A percentile compares a stretch with the other conserved stretches of the same genome.
Conservation (phyloP, 2,329 filamentous ascomycete species). For the Hirsutella rhossiliensis region DNA sequence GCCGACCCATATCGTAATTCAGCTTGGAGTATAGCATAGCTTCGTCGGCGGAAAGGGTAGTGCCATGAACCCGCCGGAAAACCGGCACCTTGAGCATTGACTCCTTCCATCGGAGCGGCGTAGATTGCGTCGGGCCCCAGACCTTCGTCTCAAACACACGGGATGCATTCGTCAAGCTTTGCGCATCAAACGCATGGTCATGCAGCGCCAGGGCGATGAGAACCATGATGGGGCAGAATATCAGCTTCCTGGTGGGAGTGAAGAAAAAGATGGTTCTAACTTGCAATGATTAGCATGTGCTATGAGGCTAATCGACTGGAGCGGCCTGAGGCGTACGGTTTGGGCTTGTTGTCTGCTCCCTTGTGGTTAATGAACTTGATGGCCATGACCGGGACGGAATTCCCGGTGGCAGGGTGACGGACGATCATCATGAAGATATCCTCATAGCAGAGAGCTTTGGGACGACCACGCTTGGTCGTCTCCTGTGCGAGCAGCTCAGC, state of each 20-base stretch:
- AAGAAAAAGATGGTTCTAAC: not conserved
- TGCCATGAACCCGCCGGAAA: too few relatives aligned
- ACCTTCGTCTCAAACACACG: too few relatives aligned
- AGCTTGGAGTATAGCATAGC: not conserved
- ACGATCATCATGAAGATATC: not conserved
- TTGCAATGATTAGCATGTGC: not conserved
- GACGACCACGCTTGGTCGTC: not conserved
- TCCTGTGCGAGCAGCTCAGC: not conserved
- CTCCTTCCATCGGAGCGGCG: too few relatives aligned
- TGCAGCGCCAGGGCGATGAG: not conserved
- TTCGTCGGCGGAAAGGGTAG: too few relatives aligned
- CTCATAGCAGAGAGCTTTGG: not conserved
- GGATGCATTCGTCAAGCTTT: too few relatives aligned
- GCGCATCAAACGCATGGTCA: too few relatives aligned
- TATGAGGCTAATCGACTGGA: not conserved
- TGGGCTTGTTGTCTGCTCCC: not conserved
- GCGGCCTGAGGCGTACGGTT: not conserved
- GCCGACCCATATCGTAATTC: not conserved
- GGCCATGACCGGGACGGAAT: not conserved
- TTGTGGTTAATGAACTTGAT: not conserved
- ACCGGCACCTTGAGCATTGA: too few relatives aligned
- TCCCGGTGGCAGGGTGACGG: not conserved
- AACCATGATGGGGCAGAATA: not conserved
- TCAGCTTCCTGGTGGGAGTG: not conserved
- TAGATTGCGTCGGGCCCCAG: too few relatives aligned